These are phyloP conservation scores for Platanus orientalis DNA, from an alignment of 164 flowering plant genomes.

Conservation along the genomic window DNA sequence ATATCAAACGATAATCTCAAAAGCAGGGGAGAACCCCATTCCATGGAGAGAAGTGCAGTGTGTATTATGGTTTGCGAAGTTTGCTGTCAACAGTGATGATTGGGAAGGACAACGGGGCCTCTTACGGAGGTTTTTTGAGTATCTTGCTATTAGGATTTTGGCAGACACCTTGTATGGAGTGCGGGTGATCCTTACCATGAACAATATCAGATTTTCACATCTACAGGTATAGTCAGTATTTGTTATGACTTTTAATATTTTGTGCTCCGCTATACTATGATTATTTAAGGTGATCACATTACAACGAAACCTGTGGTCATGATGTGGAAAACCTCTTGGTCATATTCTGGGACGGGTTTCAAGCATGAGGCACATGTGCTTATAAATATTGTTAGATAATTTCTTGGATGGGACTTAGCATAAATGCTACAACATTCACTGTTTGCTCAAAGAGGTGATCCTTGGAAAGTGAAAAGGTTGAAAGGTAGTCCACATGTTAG, in stretches of 20 bases:
- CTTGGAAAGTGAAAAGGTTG: no score
- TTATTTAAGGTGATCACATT: neutral
- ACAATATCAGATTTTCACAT: slow-evolving; percentile 70
- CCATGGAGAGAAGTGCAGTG: slow-evolving; percentile 66
- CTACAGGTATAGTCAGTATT: slow-evolving; percentile 52
- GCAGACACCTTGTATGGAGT: slow-evolving; percentile 55
- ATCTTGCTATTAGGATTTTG: slow-evolving; percentile 59
- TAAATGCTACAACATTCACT: no score
- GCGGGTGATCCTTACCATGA: slow-evolving; percentile 68
- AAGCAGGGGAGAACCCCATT: slow-evolving; percentile 27
- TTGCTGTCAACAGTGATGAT: slow-evolving; percentile 29
- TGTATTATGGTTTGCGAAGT: slow-evolving; percentile 71
- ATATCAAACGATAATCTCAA: slow-evolving; percentile 36
- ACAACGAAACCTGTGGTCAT: neutral
- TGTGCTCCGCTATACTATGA: neutral
- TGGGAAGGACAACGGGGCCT: slow-evolving; percentile 35
- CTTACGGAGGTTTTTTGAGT: slow-evolving; percentile 65
- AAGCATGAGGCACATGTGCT: neutral
- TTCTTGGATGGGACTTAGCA: no score
- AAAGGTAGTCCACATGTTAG: no score
- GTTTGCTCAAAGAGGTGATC: no score
- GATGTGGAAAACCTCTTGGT: neutral
- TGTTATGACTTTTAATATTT: neutral
- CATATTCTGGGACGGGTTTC: neutral
- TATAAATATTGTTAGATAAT: no score